A percentile compares a stretch with the other conserved stretches of the same genome.
These are phyloP conservation scores for Pythium scleroteichum DNA, from an alignment of 352 stramenopile species.

Conservation along the genomic window DNA sequence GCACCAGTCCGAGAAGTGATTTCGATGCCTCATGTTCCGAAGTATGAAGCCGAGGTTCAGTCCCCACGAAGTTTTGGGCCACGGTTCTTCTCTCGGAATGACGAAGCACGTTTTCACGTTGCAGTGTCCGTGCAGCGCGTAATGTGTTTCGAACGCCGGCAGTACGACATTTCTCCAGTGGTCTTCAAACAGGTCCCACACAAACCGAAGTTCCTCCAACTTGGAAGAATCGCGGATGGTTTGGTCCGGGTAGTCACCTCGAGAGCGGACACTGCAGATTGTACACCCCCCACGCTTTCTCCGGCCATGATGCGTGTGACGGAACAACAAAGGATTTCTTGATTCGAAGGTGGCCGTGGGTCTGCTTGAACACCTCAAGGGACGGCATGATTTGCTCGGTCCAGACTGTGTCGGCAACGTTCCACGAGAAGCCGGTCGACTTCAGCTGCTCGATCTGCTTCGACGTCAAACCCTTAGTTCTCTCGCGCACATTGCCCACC, in stretches of 20 bases:
- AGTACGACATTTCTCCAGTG: slow-evolving; percentile 21
- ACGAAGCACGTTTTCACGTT: background rate
- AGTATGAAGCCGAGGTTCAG: no score
- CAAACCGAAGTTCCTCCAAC: slow-evolving; percentile 22
- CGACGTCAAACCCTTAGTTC: background rate
- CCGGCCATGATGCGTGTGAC: slow-evolving; percentile 9
- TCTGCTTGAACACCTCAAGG: slow-evolving; percentile 12
- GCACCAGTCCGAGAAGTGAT: background rate
- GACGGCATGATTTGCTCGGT: slow-evolving; percentile 16
- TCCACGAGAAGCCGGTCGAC: slow-evolving; percentile 12
- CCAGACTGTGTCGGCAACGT: slow-evolving; percentile 20
- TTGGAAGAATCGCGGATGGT: slow-evolving; percentile 2
- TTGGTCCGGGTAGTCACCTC: slow-evolving; percentile 10
- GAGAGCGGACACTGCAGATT: slow-evolving; percentile 4
- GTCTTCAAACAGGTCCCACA: slow-evolving; percentile 17
- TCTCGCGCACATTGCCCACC: slow-evolving; percentile 17
- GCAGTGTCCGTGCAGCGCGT: slow-evolving; percentile 10
- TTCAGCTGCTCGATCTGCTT: slow-evolving; percentile 14
- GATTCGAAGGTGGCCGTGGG: slow-evolving; percentile 12
- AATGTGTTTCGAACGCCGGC: slow-evolving; percentile 11
- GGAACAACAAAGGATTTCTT: slow-evolving; percentile 16
- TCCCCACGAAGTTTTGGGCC: no score
- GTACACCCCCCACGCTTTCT: slow-evolving; percentile 14
- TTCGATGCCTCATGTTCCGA: no score
- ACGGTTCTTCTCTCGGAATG: no score